Conservation (phyloP, 306 rosid genomes). For the Prunus salicina region DNA sequence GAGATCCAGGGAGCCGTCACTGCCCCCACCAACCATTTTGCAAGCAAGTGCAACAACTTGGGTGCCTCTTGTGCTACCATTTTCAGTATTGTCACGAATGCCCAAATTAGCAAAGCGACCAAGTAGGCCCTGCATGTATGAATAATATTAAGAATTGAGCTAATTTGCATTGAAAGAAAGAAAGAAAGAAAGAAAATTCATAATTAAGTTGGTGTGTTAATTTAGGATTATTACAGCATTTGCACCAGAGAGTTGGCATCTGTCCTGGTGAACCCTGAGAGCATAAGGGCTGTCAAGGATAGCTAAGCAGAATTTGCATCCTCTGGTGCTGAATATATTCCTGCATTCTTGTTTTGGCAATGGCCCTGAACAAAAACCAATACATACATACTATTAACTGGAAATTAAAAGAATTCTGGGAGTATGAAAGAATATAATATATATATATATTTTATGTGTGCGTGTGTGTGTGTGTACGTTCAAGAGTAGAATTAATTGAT, state of each 20-base stretch:
- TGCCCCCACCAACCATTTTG: slow-evolving; percentile 95
- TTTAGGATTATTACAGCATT: slow-evolving; percentile 40
- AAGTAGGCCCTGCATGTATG: slow-evolving; percentile 47
- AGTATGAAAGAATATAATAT: too few species aligned
- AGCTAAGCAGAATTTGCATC: slow-evolving; percentile 87
- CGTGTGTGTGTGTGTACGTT: too few species aligned
- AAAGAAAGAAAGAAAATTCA: not conserved
- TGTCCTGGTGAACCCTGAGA: slow-evolving; percentile 71
- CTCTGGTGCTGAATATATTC: slow-evolving; percentile 60
- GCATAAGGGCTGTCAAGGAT: slow-evolving; percentile 75
- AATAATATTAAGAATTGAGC: not conserved
- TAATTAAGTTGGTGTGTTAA: not conserved
- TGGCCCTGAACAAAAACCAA: slow-evolving; percentile 48
- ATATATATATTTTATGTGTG: too few species aligned
- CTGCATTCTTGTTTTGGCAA: slow-evolving; percentile 89
- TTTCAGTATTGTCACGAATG: slow-evolving; percentile 57
- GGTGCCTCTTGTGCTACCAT: slow-evolving; percentile 47
- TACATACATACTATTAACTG: too few species aligned
- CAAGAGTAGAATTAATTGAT: not conserved
- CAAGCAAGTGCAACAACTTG: slow-evolving; percentile 85
- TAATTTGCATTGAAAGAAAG: not conserved
- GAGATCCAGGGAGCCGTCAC: slow-evolving; percentile 79
- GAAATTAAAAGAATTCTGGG: not conserved
- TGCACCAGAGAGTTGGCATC: slow-evolving; percentile 60
- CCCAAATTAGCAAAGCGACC: slow-evolving; percentile 74